Percentiles rank a stretch among this genome's conserved stretches.
Conservation (phyloP, 176 grass and related monocot genomes). For the Oryza officinalis region DNA sequence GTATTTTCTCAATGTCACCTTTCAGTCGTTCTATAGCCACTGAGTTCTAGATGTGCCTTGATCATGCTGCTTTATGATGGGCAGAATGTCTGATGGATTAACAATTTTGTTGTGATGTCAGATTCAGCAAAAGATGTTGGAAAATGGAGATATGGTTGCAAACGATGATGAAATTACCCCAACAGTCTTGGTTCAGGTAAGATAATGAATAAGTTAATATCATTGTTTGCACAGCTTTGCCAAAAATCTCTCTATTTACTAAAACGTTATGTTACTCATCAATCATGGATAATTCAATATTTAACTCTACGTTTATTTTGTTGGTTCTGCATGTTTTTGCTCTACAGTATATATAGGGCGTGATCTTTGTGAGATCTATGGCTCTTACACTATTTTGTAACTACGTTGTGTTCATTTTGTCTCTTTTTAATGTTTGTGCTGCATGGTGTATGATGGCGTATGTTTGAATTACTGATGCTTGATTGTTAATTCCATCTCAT, state of each 20-base stretch:
- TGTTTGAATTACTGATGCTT: conserved; percentile 8
- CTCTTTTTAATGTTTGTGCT: conserved; percentile 2
- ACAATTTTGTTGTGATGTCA: conserved; percentile 42
- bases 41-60: background rate
- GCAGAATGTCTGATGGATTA: conserved; percentile 11
- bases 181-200: conserved; percentile 85
- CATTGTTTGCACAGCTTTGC: background rate
- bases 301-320: background rate
- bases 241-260: background rate
- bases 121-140: conserved; percentile 79
- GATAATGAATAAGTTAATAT: conserved; percentile 26
- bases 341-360: background rate
- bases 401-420: conserved; percentile 4
- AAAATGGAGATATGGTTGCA: conserved; percentile 54
- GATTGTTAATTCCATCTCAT: conserved; percentile 25
- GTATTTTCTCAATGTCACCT: conserved; percentile 41
- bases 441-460: background rate
- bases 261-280: background rate
- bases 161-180: conserved; percentile 70
- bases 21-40: conserved; percentile 14
- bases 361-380: background rate
- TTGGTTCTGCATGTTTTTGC: background rate
- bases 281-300: background rate
- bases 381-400: background rate
- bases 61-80: background rate